These are phyloP conservation scores for Penicillium psychrosexuale DNA, from an alignment of 2,329 filamentous ascomycete species.

Conservation along the genomic window DNA sequence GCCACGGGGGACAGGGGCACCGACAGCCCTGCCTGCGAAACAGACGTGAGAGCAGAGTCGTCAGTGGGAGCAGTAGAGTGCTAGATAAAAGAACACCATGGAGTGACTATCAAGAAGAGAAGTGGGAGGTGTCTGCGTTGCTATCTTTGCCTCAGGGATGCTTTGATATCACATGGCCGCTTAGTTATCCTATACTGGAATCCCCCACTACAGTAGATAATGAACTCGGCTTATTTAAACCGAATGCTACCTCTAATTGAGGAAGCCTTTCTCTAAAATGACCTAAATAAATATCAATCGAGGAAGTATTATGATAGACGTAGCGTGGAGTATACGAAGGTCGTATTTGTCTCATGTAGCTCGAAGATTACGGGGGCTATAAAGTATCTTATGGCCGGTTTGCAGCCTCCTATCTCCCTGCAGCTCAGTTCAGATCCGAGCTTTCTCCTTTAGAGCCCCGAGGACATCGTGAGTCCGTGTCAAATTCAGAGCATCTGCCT, in stretches of 20 bases:
- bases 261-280: neutral
- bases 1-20: no score
- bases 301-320: neutral
- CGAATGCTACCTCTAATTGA: neutral
- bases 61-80: no score
- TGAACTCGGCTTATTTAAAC: neutral
- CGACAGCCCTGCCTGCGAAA: no score
- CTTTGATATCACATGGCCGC: no score
- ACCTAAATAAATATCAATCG: neutral
- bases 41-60: no score
- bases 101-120: no score
- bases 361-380: neutral
- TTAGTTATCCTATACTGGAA: no score
- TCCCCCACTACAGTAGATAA: no score
- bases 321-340: neutral
- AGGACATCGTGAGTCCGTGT: constrained; percentile 23
- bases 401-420: neutral
- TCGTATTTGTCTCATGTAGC: neutral
- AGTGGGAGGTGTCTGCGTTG: no score
- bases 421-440: constrained; percentile 16
- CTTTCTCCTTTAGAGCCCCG: constrained; percentile 13
- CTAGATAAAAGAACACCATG: no score
- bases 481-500: constrained; percentile 25
- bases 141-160: no score
- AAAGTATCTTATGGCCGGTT: neutral